Conservation (phyloP, 768 basidiomycete genomes). For the Paxillus involutus region DNA sequence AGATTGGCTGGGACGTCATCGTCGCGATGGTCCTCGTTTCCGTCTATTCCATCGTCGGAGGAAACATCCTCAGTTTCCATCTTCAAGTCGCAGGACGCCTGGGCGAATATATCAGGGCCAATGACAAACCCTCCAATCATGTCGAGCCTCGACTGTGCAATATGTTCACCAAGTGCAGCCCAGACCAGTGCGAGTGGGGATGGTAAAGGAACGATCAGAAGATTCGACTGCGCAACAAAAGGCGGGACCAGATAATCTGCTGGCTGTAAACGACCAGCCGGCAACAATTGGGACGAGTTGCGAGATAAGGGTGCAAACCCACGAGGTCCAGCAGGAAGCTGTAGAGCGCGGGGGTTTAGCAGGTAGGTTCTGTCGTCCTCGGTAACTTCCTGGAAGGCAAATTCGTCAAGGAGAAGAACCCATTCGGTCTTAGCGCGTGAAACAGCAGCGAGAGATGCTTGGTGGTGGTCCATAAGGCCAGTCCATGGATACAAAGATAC, state of each 20-base stretch:
- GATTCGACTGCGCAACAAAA: constrained; percentile 44
- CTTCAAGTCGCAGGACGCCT: background rate
- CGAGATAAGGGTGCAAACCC: constrained; percentile 26
- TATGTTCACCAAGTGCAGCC: constrained; percentile 17
- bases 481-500: constrained; percentile 39
- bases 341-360: constrained; percentile 38
- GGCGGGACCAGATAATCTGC: constrained; percentile 62
- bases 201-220: constrained; percentile 23
- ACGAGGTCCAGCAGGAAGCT: constrained; percentile 43
- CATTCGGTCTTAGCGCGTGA: constrained; percentile 45
- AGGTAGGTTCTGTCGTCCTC: constrained; percentile 37
- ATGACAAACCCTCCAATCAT: constrained; percentile 41
- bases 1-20: background rate
- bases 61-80: background rate
- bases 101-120: constrained; percentile 8
- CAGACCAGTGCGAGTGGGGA: constrained; percentile 22
- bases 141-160: constrained; percentile 31
- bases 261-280: constrained; percentile 31
- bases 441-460: constrained; percentile 36
- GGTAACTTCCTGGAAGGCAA: constrained; percentile 38
- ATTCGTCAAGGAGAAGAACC: constrained; percentile 52
- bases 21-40: background rate
- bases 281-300: constrained; percentile 32
- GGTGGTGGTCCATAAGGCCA: constrained; percentile 16
- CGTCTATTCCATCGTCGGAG: background rate